A percentile compares a stretch with the other conserved stretches of the same genome.
Conservation (phyloP, 768 basidiomycete genomes). For the Phallus indusiatus region DNA sequence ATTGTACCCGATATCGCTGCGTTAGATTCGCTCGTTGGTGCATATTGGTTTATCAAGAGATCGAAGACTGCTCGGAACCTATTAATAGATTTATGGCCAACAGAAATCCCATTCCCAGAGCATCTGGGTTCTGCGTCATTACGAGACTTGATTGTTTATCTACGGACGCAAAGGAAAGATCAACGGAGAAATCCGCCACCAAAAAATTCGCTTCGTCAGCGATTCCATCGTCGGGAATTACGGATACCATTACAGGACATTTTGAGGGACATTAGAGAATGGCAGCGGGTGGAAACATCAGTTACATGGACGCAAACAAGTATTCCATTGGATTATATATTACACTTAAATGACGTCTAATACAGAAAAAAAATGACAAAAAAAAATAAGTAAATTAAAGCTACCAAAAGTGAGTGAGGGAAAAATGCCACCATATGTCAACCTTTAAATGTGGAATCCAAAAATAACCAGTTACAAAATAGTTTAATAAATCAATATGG, state of each 20-base stretch:
- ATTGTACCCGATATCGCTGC: slow-evolving; percentile 61
- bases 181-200: slow-evolving; percentile 12
- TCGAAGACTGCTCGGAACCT: slow-evolving; percentile 41
- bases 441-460: background rate
- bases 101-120: slow-evolving; percentile 51
- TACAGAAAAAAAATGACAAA: slow-evolving; percentile 1
- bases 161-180: slow-evolving; percentile 33
- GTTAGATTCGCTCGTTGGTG: slow-evolving; percentile 62
- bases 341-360: slow-evolving; percentile 6
- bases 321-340: slow-evolving; percentile 2
- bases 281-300: slow-evolving; percentile 1
- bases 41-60: slow-evolving; percentile 51
- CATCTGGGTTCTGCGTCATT: slow-evolving; percentile 36
- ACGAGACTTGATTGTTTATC: slow-evolving; percentile 33
- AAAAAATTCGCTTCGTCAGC: slow-evolving; percentile 20
- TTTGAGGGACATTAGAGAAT: background rate
- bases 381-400: background rate
- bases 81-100: slow-evolving; percentile 55
- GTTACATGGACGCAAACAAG: slow-evolving; percentile 1
- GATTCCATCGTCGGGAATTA: slow-evolving; percentile 21
- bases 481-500: background rate
- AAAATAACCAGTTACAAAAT: slow-evolving; percentile 1
- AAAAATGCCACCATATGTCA: background rate
- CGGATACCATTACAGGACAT: background rate
- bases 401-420: background rate